Conservation (phyloP, 345 rosid species). For the Eucalyptus decipiens region DNA sequence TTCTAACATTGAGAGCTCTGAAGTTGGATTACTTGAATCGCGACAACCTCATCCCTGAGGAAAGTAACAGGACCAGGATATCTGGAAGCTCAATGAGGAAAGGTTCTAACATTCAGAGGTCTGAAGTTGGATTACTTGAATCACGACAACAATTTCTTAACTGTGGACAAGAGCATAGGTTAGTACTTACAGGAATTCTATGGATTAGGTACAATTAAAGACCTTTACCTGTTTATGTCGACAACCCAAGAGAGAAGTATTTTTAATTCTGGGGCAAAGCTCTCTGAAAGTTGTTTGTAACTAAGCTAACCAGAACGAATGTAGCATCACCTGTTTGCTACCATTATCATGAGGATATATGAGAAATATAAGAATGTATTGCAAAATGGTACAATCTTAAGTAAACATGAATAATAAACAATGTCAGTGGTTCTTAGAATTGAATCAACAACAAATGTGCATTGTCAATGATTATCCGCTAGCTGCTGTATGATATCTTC, state of each 20-base stretch:
- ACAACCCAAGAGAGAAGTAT: neutral
- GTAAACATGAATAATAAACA: neutral
- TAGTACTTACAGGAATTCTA: neutral
- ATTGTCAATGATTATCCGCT: neutral
- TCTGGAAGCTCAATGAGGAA: neutral
- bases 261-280: neutral
- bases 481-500: neutral
- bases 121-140: neutral
- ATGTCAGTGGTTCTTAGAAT: neutral
- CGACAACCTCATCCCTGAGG: neutral
- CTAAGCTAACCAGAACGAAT: neutral
- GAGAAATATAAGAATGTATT: neutral
- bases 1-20: neutral
- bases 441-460: neutral
- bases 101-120: neutral
- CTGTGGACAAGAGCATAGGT: neutral
- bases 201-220: neutral
- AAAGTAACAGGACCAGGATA: neutral
- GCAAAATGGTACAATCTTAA: neutral
- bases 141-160: neutral
- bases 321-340: neutral
- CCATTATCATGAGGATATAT: neutral
- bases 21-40: too few relatives aligned
- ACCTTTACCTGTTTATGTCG: neutral
- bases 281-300: neutral